Evolutionary conservation across 306 rosid species (phyloP), one percentile per base, ranked within the genome.

Genomic region (Gleditsia sinensis): DNA sequence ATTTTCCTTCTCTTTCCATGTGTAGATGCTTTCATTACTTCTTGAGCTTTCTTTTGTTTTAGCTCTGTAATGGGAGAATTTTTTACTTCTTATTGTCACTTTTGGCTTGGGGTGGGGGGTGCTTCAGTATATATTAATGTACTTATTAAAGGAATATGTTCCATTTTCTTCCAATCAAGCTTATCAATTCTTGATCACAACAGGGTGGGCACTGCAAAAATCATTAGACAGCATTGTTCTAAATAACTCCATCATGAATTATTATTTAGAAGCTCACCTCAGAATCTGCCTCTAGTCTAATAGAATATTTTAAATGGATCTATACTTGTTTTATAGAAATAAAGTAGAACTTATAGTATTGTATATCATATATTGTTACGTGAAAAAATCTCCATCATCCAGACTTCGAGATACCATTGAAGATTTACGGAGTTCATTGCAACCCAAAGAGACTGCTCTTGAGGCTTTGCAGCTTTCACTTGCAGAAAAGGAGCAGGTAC

Each of bases 401-500:
- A 95, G 99, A 74, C 93, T 95, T 67, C 91, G 98, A 49, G 99
- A 95, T 80, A 92, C 93, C 81, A 75, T 90, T 81, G 99, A 92
- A 84, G 99, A 95, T 56, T 75, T 92, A 70, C 88, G 92, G 62
- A 77, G 86, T 75, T 89, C 95, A 36, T 54, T 95, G 82, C 88
- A 90, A 80, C 99, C 99, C 48, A 95, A 90, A 81, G 98, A 95
- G 84, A 85, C 76, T 74, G 98, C 95, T 62, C 33, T 95, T 12
- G 98, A 90, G 82, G 85, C 86, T 69, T 84, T 92, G 88, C 96
- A 90, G 62, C 91, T 79, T 42, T 87, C 96, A 59, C 87, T 90
- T 70, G 72, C 76, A 28, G 99, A 95, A 86, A 92, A 90, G 90
- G 99, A 95, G 49, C 99, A 92, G 96, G 99, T 92, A 78, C 30